These are phyloP conservation scores for Favolaschia claudopus DNA, from an alignment of 768 basidiomycete species.

Conservation along the genomic window DNA sequence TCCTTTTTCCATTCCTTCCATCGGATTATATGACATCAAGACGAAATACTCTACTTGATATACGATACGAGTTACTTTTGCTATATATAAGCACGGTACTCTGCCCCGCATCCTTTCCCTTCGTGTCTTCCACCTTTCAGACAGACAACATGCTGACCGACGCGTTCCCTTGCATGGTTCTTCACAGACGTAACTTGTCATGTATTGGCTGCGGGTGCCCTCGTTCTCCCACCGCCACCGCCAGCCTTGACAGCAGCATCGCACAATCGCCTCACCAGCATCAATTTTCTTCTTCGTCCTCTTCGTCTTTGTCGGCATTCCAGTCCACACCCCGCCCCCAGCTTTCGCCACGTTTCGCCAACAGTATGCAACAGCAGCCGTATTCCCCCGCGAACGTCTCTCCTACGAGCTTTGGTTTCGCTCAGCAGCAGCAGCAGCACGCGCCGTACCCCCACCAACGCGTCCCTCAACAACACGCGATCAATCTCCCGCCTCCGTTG, in stretches of 20 bases:
- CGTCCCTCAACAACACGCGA: not conserved
- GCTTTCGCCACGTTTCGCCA: constrained; percentile 25
- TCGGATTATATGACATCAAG: too few relatives aligned
- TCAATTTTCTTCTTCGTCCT: constrained; percentile 11
- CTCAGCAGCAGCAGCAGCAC: not conserved
- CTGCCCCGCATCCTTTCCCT: constrained; percentile 26
- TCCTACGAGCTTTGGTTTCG: constrained; percentile 16
- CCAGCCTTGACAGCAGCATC: constrained; percentile 31
- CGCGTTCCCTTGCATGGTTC: constrained; percentile 56
- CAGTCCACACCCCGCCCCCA: constrained; percentile 13
- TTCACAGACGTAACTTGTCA: constrained; percentile 73
- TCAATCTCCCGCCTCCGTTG: constrained; percentile 17
- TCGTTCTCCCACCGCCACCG: constrained; percentile 42
- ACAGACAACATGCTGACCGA: constrained; percentile 49
- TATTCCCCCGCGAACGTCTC: constrained; percentile 11
- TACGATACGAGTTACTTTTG: too few relatives aligned
- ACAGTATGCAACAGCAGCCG: constrained; percentile 16
- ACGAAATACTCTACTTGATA: too few relatives aligned
- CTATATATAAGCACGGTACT: constrained; percentile 20
- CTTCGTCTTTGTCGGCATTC: too few relatives aligned
- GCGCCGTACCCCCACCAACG: not conserved
- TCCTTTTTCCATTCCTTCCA: too few relatives aligned
- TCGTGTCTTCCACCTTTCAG: not conserved
- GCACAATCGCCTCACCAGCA: constrained; percentile 36
- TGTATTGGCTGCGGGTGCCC: constrained; percentile 83